Evolutionary conservation across 768 basidiomycete species (phyloP).

Genomic region (Naganishia kalamii): DNA sequence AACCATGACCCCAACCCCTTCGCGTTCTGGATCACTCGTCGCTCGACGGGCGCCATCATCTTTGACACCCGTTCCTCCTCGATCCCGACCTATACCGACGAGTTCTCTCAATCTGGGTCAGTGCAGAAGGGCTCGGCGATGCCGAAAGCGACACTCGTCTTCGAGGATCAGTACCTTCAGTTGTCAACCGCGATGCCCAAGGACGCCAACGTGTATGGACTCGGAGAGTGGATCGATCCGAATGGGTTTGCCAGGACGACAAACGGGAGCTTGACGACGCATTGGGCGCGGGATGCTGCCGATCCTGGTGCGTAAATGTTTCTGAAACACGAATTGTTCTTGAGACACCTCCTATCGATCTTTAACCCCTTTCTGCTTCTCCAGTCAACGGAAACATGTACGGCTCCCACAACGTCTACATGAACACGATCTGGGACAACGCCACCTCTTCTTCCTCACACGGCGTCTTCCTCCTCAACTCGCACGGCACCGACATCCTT

Average conservation of each 20-base stretch:
- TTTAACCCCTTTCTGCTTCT: conserved; percentile 22
- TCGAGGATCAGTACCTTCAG: conserved; percentile 69
- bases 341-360: conserved; percentile 17
- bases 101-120: conserved; percentile 50
- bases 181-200: conserved; percentile 60
- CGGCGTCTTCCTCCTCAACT: conserved; percentile 67
- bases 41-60: conserved; percentile 54
- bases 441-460: conserved; percentile 52
- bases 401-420: conserved; percentile 32
- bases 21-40: conserved; percentile 72
- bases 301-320: not conserved
- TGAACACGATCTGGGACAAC: conserved; percentile 23
- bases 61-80: conserved; percentile 66
- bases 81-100: conserved; percentile 58
- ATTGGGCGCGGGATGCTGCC: conserved; percentile 6
- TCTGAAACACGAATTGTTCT: not conserved
- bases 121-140: conserved; percentile 56
- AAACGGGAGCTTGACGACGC: conserved; percentile 5
- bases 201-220: conserved; percentile 66
- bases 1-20: conserved; percentile 61
- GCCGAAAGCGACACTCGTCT: conserved; percentile 60
- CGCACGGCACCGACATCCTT: conserved; percentile 66
- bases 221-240: conserved; percentile 54
- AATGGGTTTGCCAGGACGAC: conserved; percentile 6
- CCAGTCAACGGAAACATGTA: conserved; percentile 40